phyloP scores from a whole-genome alignment of 2,329 filamentous ascomycete species.

The Trichophyton mentagrophytes region DNA sequence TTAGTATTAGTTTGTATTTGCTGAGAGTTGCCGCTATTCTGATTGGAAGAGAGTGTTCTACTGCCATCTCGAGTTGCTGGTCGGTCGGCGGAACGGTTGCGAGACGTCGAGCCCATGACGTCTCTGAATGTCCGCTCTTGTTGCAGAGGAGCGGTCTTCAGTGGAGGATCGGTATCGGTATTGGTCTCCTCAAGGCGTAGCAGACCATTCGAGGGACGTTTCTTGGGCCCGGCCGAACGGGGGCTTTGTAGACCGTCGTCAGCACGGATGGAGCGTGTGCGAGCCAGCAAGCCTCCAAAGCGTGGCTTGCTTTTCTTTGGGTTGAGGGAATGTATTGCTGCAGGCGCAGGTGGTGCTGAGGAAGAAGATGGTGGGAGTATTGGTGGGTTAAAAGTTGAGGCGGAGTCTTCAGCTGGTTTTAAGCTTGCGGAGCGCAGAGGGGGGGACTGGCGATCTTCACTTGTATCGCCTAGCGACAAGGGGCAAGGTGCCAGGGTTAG shows the following conservation, averaged over 20 bases:
- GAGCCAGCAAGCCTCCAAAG: constrained; percentile 33
- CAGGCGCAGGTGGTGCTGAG: neutral
- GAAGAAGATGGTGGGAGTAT: constrained; percentile 1
- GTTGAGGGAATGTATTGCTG: constrained; percentile 11
- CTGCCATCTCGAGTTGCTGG: constrained; percentile 19
- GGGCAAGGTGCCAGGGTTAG: neutral
- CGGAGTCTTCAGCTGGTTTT: constrained; percentile 13
- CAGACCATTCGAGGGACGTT: constrained; percentile 30
- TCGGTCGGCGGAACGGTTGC: constrained; percentile 65
- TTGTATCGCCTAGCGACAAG: constrained; percentile 8
- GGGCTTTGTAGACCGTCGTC: constrained; percentile 29
- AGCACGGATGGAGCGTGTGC: constrained; percentile 33
- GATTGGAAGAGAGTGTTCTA: constrained; percentile 18
- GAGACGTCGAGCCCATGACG: constrained; percentile 50
- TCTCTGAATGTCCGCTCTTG: constrained; percentile 56
- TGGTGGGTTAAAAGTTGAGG: neutral
- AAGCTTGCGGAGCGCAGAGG: constrained; percentile 5
- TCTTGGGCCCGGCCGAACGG: constrained; percentile 16
- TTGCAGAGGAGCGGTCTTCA: constrained; percentile 52
- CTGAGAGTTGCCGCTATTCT: constrained; percentile 12
- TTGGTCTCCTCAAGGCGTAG: constrained; percentile 26
- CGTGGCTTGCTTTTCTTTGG: constrained; percentile 34
- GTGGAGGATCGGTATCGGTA: constrained; percentile 30
- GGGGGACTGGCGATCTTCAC: constrained; percentile 10
- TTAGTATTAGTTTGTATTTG: constrained; percentile 18